Evolutionary conservation across 2,329 filamentous ascomycete genomes (phyloP).

Genomic region (Penicillium concentricum): DNA sequence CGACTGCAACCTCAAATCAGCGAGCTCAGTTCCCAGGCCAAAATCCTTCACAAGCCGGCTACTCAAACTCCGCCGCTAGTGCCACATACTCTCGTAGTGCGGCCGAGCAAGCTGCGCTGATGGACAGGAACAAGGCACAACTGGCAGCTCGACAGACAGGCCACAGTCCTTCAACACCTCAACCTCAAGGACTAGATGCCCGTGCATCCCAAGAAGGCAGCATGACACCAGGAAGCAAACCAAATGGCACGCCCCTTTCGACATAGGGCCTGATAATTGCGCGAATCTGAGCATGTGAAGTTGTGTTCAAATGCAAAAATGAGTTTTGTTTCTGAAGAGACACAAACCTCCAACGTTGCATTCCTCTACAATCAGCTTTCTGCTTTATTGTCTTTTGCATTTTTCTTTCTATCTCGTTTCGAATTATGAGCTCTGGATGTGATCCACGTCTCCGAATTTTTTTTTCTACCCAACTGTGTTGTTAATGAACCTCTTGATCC

Average conservation of each 20-base stretch:
- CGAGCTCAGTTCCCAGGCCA: constrained; percentile 31
- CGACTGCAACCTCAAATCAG: constrained; percentile 32
- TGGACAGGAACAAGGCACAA: constrained; percentile 42
- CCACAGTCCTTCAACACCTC: constrained; percentile 36
- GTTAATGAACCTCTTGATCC: constrained; percentile 17
- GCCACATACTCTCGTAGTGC: constrained; percentile 40
- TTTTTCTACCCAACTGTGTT: constrained; percentile 16
- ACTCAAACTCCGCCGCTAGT: constrained; percentile 37
- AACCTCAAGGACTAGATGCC: constrained; percentile 28
- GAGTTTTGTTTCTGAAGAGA: background rate
- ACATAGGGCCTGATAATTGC: constrained; percentile 12
- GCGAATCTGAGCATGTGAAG: background rate
- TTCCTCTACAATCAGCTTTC: background rate
- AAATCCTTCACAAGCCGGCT: constrained; percentile 29
- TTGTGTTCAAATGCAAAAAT: constrained; percentile 3
- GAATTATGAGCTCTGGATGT: background rate
- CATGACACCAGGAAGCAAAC: constrained; percentile 34
- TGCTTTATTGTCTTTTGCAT: background rate
- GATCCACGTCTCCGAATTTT: background rate
- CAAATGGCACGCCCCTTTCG: constrained; percentile 31
- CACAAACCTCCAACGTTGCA: background rate
- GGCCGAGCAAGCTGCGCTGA: constrained; percentile 40
- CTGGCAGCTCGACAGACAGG: constrained; percentile 32
- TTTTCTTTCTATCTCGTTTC: background rate
- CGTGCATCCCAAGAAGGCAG: constrained; percentile 36